Evolutionary conservation across 148 eudicot species (phyloP).

Genomic region (Heliamphora exappendiculata): DNA sequence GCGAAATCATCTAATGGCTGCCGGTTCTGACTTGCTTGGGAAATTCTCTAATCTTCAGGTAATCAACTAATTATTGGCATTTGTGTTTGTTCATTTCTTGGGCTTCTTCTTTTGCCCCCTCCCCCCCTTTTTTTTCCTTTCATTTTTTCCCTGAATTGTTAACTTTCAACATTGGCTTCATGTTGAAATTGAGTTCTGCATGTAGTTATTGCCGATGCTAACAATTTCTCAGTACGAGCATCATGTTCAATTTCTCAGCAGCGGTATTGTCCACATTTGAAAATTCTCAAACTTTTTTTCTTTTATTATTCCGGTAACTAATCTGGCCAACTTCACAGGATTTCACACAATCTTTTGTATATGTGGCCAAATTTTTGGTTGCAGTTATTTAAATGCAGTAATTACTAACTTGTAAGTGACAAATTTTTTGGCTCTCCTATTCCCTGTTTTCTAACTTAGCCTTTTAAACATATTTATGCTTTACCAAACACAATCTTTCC

Average conservation of each 20-base stretch:
- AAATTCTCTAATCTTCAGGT: slow-evolving; percentile 86
- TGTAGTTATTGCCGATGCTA: no score
- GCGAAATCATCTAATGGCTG: slow-evolving; percentile 53
- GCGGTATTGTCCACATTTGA: no score
- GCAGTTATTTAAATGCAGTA: no score
- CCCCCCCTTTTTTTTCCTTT: background rate
- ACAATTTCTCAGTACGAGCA: no score
- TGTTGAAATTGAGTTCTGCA: no score
- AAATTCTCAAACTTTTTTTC: background rate
- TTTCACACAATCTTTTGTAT: background rate
- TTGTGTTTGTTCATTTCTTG: background rate
- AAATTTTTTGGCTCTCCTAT: background rate
- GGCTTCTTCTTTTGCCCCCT: no score
- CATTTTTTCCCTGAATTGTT: no score
- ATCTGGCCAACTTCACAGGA: background rate
- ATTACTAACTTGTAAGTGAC: background rate
- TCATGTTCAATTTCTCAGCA: background rate
- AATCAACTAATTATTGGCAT: background rate
- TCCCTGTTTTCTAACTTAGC: background rate
- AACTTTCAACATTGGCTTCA: no score
- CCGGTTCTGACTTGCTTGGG: slow-evolving; percentile 77
- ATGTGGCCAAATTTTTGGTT: background rate
- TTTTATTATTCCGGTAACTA: background rate
- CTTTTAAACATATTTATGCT: background rate
- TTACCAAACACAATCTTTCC: background rate